Conservation (phyloP, 2,329 filamentous ascomycete species). For the Huntiella decipiens region DNA sequence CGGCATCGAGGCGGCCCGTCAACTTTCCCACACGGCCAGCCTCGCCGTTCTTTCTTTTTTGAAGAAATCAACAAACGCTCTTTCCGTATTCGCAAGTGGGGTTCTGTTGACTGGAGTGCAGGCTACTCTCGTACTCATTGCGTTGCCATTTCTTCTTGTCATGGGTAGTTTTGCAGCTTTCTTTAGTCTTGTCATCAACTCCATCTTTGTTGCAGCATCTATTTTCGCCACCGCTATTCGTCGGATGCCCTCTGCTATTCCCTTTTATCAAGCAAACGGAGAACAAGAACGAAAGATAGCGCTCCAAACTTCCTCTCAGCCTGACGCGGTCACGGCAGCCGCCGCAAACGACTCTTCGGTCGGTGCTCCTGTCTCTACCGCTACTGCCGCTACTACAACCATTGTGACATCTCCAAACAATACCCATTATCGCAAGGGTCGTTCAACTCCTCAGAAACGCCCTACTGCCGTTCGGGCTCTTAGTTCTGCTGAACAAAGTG, state of each 20-base stretch:
- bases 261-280: background rate
- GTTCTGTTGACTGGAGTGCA: too few species aligned
- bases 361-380: background rate
- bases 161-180: slow-evolving; percentile 4
- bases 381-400: background rate
- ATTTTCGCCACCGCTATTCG: slow-evolving; percentile 5
- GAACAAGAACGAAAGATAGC: slow-evolving; percentile 3
- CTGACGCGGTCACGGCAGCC: background rate
- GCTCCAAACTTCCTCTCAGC: background rate
- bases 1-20: too few species aligned
- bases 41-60: too few species aligned
- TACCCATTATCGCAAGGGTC: too few species aligned
- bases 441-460: background rate
- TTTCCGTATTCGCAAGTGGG: too few species aligned
- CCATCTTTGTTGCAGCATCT: slow-evolving; percentile 7
- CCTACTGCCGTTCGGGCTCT: background rate
- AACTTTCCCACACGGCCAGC: too few species aligned
- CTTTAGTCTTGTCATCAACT: slow-evolving; percentile 9
- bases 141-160: slow-evolving; percentile 3
- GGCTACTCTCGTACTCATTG: slow-evolving; percentile 3
- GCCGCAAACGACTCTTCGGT: background rate
- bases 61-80: too few species aligned
- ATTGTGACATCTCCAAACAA: too few species aligned
- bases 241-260: slow-evolving; percentile 4
- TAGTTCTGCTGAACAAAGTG: background rate